phyloP scores from a whole-genome alignment of 148 eudicot species.

The Rhododendron williamsianum region DNA sequence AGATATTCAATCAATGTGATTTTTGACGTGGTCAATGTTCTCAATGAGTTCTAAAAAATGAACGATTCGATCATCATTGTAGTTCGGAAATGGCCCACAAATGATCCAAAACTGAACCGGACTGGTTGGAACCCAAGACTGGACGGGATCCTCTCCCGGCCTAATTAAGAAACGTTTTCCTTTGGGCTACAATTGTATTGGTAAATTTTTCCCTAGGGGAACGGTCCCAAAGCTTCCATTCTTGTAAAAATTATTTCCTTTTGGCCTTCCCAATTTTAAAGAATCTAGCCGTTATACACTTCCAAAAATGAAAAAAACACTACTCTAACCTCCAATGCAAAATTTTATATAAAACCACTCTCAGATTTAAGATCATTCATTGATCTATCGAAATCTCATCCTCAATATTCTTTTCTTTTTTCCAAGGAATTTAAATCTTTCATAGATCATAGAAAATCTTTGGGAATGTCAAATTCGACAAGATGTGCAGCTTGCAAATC shows the following conservation, averaged over 20 bases:
- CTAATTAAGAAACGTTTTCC: too few relatives aligned
- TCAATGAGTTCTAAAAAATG: too few relatives aligned
- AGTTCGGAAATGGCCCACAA: too few relatives aligned
- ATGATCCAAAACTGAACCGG: too few relatives aligned
- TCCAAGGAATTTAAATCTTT: not conserved
- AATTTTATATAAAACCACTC: slow-evolving; percentile 2
- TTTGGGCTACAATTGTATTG: too few relatives aligned
- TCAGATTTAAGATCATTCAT: slow-evolving; percentile 1
- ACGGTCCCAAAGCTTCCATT: not conserved
- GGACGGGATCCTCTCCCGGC: too few relatives aligned
- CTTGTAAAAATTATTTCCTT: not conserved
- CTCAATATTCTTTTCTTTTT: not conserved
- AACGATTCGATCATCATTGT: too few relatives aligned
- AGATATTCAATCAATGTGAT: too few relatives aligned
- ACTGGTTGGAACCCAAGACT: too few relatives aligned
- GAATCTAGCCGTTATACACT: slow-evolving; percentile 14
- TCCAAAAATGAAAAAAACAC: not conserved
- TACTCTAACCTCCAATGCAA: not conserved
- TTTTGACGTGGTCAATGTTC: too few relatives aligned
- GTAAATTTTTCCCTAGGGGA: not conserved
- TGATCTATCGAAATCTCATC: not conserved
- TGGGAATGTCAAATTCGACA: slow-evolving; percentile 25
- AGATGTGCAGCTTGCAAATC: slow-evolving; percentile 54
- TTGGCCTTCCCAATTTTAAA: not conserved
- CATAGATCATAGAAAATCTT: slow-evolving; percentile 13